Percentiles rank a stretch among this genome's conserved stretches.
These are phyloP conservation scores for Thermoascus crustaceus DNA, from an alignment of 2,329 filamentous ascomycete genomes.

Conservation along the genomic window DNA sequence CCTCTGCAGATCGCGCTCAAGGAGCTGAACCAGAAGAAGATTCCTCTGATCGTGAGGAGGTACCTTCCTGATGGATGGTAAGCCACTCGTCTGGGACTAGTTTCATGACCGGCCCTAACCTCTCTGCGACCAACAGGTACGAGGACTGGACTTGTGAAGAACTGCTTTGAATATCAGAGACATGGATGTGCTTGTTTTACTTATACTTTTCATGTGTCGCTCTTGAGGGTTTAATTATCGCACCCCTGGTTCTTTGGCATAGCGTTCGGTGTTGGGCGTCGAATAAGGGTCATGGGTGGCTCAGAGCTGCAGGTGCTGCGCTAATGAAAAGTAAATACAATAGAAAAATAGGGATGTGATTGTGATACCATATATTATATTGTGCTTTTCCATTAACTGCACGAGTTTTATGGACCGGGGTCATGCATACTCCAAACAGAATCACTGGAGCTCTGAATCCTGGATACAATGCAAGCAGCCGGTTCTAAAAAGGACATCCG, in stretches of 20 bases:
- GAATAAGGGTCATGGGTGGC: constrained; percentile 14
- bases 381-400: neutral
- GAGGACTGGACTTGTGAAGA: constrained; percentile 99
- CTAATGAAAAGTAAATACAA: constrained; percentile 13
- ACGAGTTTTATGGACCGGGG: too few relatives aligned
- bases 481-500: too few relatives aligned
- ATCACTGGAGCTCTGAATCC: too few relatives aligned
- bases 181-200: too few relatives aligned
- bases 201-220: too few relatives aligned
- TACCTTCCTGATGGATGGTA: constrained; percentile 96
- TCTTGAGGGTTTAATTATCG: too few relatives aligned
- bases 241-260: constrained; percentile 25
- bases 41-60: constrained; percentile 85
- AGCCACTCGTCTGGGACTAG: constrained; percentile 33
- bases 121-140: too few relatives aligned
- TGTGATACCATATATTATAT: neutral
- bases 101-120: too few relatives aligned
- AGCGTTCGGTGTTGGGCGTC: constrained; percentile 35
- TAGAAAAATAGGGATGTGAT: too few relatives aligned
- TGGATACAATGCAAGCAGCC: too few relatives aligned
- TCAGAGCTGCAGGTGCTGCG: neutral
- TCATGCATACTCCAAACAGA: too few relatives aligned
- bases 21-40: constrained; percentile 97
- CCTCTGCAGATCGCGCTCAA: constrained; percentile 96
- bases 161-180: constrained; percentile 54